These are phyloP conservation scores for Anthracocystis panici-leucophaei DNA, from an alignment of 1,284 basidiomycete species.

Conservation along the genomic window DNA sequence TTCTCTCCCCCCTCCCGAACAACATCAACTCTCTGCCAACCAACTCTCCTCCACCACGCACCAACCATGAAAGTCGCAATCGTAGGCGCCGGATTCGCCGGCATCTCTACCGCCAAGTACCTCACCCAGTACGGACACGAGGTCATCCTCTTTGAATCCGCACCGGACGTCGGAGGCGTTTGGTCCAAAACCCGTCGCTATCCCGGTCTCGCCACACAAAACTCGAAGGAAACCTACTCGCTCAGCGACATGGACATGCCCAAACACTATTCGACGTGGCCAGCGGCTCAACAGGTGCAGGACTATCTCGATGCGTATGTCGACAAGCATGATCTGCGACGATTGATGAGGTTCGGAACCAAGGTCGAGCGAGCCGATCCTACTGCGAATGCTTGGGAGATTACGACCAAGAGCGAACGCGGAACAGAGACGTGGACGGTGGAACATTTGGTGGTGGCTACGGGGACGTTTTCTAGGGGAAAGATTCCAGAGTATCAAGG, in stretches of 20 bases:
- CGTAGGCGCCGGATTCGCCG: conserved; percentile 53
- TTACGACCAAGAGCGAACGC: conserved; percentile 18
- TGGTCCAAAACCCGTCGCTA: conserved; percentile 55
- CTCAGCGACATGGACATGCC: conserved; percentile 62
- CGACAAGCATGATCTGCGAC: conserved; percentile 48
- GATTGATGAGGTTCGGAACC: conserved; percentile 42
- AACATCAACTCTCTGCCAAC: background rate
- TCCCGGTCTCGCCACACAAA: conserved; percentile 59
- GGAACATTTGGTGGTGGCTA: conserved; percentile 54
- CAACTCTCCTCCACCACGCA: background rate
- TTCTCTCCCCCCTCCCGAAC: background rate
- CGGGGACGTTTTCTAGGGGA: conserved; percentile 53
- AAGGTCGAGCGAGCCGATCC: conserved; percentile 38
- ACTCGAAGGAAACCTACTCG: conserved; percentile 61
- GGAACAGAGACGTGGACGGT: conserved; percentile 5
- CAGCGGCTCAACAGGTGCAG: conserved; percentile 57
- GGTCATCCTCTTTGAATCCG: conserved; percentile 44
- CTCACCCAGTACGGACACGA: conserved; percentile 52
- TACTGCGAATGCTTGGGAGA: conserved; percentile 22
- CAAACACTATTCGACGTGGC: conserved; percentile 57
- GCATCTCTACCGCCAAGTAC: conserved; percentile 52
- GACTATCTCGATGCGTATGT: conserved; percentile 54
- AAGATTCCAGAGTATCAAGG: conserved; percentile 58
- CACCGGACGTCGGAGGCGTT: conserved; percentile 48
- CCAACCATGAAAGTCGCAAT: conserved; percentile 43